Conservation (phyloP, 768 basidiomycete species). For the Omphalotus guepiniiformis region DNA sequence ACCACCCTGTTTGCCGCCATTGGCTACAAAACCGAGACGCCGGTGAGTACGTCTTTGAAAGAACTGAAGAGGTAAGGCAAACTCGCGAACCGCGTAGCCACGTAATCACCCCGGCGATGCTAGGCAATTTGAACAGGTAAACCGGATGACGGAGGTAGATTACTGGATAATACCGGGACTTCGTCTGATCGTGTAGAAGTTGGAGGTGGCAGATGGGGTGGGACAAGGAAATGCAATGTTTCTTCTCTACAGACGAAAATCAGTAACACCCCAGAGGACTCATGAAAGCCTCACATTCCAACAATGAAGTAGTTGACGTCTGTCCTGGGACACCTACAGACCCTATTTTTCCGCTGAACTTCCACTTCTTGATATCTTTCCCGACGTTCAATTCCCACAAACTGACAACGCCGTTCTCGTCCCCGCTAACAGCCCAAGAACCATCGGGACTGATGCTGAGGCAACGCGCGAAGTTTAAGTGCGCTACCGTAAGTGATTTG, state of each 20-base stretch:
- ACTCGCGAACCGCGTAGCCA: constrained; percentile 91
- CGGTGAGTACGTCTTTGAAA: constrained; percentile 11
- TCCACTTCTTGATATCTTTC: constrained; percentile 83
- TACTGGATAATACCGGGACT: constrained; percentile 54
- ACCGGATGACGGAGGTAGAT: constrained; percentile 63
- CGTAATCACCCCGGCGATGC: constrained; percentile 94
- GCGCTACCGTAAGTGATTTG: constrained; percentile 65
- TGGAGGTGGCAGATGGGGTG: constrained; percentile 66
- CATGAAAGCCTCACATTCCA: constrained; percentile 55
- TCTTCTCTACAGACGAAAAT: constrained; percentile 56
- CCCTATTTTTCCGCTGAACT: constrained; percentile 73
- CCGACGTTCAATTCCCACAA: constrained; percentile 94
- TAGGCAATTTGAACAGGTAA: constrained; percentile 78
- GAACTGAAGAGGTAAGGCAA: not conserved
- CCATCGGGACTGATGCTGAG: constrained; percentile 84
- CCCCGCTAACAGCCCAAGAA: constrained; percentile 87
- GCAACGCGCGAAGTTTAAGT: constrained; percentile 68
- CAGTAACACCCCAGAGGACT: not conserved
- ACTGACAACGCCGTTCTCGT: constrained; percentile 80
- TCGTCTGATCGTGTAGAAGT: constrained; percentile 46
- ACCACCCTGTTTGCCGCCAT: constrained; percentile 66
- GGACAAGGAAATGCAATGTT: constrained; percentile 72
- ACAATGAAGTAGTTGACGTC: constrained; percentile 79
- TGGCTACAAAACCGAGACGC: constrained; percentile 36
- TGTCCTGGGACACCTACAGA: constrained; percentile 84